These are phyloP conservation scores for Monosporozyma aerobia DNA, from an alignment of 805 yeast species.

Conservation along the genomic window DNA sequence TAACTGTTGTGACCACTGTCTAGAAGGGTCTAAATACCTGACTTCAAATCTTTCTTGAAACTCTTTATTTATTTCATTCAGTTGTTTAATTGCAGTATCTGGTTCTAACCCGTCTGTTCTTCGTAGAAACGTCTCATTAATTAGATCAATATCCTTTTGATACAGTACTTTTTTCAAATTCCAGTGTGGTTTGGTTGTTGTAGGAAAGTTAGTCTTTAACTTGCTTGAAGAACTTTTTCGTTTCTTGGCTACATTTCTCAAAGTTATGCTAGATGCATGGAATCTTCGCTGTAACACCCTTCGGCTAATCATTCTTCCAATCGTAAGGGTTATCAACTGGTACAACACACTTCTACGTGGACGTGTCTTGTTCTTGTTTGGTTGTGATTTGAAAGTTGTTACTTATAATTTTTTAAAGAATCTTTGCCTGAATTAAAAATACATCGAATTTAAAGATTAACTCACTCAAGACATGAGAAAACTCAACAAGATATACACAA, in stretches of 20 bases:
- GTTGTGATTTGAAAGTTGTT: neutral
- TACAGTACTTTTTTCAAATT: neutral
- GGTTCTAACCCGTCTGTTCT: conserved; percentile 25
- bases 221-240: neutral
- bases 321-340: neutral
- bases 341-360: neutral
- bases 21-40: conserved; percentile 20
- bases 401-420: too few species aligned
- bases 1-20: conserved; percentile 13
- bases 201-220: neutral
- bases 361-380: neutral
- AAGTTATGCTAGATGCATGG: neutral
- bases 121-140: conserved; percentile 14
- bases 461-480: neutral
- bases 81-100: conserved; percentile 19
- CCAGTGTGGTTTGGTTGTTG: neutral
- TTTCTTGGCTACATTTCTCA: neutral
- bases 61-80: conserved; percentile 14
- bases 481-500: neutral
- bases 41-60: conserved; percentile 13
- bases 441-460: neutral
- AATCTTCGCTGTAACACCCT: neutral
- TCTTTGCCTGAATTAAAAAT: neutral
- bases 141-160: conserved; percentile 2
- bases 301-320: neutral